Conservation (phyloP, 345 rosid species). For the Pistacia integerrima region DNA sequence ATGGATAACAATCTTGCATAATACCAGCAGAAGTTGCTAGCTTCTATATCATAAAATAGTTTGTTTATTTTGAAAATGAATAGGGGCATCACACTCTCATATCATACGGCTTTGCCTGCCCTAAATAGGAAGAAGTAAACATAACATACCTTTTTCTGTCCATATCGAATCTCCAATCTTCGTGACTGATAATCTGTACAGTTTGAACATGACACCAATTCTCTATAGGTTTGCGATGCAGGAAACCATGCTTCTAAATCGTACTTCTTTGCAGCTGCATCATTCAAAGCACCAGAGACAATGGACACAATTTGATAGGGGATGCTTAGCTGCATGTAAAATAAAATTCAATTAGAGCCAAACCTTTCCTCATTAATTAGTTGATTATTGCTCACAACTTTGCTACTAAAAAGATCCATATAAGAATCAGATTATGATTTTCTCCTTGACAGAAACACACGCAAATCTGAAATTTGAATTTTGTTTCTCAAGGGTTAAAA, state of each 20-base stretch:
- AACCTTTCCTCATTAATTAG: neutral
- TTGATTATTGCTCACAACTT: neutral
- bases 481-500: neutral
- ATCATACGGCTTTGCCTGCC: neutral
- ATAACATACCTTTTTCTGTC: slow-evolving; percentile 79
- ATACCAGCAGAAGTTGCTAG: neutral
- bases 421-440: neutral
- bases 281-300: slow-evolving; percentile 91
- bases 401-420: neutral
- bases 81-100: neutral
- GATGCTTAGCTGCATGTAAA: slow-evolving; percentile 61
- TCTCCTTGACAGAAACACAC: neutral
- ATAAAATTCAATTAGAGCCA: slow-evolving; percentile 1
- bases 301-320: slow-evolving; percentile 85
- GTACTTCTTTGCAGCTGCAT: slow-evolving; percentile 94
- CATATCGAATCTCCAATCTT: slow-evolving; percentile 83
- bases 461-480: neutral
- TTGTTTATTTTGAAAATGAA: neutral
- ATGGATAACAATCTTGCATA: neutral
- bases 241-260: slow-evolving; percentile 99
- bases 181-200: slow-evolving; percentile 92
- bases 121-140: neutral
- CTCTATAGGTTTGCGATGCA: slow-evolving; percentile 82
- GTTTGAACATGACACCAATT: slow-evolving; percentile 91
- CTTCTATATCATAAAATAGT: neutral